Conservation (phyloP, 1,284 basidiomycete genomes). For the Leccinum fallax region DNA sequence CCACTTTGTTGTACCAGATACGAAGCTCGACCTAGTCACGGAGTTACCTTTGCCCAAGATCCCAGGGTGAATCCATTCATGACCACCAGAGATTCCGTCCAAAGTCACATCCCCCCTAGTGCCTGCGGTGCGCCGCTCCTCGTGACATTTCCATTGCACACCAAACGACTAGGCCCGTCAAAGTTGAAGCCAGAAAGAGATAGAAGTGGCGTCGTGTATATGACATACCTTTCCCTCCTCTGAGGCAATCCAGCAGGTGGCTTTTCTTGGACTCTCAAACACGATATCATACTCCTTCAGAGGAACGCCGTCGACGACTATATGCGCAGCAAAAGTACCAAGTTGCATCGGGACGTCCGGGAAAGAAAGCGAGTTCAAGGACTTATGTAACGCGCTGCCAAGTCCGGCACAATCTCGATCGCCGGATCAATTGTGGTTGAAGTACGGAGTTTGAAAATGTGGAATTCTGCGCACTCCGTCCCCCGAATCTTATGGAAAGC, state of each 20-base stretch:
- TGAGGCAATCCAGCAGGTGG: neutral
- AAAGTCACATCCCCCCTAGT: neutral
- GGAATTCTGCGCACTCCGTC: too few species aligned
- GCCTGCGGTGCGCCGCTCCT: neutral
- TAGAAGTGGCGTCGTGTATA: neutral
- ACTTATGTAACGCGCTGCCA: too few species aligned
- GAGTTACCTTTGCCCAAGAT: neutral
- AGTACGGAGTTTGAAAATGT: too few species aligned
- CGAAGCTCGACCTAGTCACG: neutral
- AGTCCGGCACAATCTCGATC: too few species aligned
- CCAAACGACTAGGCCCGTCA: conserved; percentile 11
- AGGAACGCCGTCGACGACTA: neutral
- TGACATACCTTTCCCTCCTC: conserved; percentile 21
- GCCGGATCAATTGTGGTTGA: too few species aligned
- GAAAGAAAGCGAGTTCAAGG: neutral
- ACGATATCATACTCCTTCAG: neutral
- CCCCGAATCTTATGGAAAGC: too few species aligned
- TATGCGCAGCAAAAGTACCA: neutral
- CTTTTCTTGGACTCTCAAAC: neutral
- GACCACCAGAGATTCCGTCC: conserved; percentile 3
- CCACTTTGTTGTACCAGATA: neutral
- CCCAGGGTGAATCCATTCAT: rapidly evolving
- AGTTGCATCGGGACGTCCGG: neutral
- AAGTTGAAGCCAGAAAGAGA: neutral
- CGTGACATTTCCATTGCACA: conserved; percentile 14